Conservation (phyloP, 768 basidiomycete genomes). For the Ephemerocybe angulata region DNA sequence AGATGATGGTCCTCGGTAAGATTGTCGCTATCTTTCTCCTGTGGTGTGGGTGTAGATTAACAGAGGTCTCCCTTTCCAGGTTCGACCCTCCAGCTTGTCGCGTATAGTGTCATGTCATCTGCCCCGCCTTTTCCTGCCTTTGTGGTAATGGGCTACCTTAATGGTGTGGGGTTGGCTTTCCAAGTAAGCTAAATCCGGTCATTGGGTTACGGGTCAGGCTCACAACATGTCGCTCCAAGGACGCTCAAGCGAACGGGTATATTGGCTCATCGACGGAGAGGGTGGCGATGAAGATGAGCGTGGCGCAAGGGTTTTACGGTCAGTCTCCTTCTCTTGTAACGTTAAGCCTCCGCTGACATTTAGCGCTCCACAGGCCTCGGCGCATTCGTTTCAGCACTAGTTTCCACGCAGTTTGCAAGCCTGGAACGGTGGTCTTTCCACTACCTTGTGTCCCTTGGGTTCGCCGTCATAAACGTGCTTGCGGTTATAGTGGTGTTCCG, state of each 20-base stretch:
- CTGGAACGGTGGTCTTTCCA: conserved; percentile 70
- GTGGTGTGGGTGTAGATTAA: too few species aligned
- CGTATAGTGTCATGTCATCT: conserved; percentile 49
- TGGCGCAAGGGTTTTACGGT: conserved; percentile 67
- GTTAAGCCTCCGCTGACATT: not conserved
- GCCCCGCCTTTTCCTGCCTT: conserved; percentile 65
- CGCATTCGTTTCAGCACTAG: conserved; percentile 66
- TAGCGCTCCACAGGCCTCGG: conserved; percentile 47
- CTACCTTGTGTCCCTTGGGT: conserved; percentile 64
- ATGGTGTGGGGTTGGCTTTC: conserved; percentile 40
- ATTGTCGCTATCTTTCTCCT: not conserved
- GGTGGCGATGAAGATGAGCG: conserved; percentile 61
- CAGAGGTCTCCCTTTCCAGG: conserved; percentile 31
- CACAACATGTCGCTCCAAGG: conserved; percentile 41
- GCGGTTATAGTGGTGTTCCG: conserved; percentile 58
- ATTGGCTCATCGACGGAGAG: conserved; percentile 58
- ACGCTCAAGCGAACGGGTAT: conserved; percentile 71
- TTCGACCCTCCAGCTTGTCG: conserved; percentile 47
- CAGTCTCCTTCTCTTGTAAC: not conserved
- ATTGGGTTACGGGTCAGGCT: not conserved
- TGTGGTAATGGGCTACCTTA: conserved; percentile 42
- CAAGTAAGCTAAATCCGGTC: conserved; percentile 30
- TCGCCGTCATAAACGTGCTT: conserved; percentile 55
- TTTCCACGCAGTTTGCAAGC: conserved; percentile 76
- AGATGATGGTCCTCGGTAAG: conserved; percentile 3